These are phyloP conservation scores for Fomitopsis pinicola DNA, from an alignment of 1,284 basidiomycete species.

Conservation along the genomic window DNA sequence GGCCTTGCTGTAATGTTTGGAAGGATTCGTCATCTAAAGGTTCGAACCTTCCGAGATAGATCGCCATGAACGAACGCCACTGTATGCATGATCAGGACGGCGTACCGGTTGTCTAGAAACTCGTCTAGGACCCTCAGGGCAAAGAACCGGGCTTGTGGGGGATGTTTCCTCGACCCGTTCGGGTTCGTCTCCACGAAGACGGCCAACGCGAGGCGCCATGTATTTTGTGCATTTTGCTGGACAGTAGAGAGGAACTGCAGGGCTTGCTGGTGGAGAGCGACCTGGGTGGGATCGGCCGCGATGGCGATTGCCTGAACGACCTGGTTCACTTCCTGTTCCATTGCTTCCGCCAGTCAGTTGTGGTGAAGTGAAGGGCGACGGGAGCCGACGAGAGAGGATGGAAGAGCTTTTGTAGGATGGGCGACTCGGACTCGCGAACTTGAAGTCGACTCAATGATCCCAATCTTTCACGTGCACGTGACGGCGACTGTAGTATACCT, in stretches of 20 bases:
- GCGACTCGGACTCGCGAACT: neutral
- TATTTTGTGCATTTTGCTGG: constrained; percentile 69
- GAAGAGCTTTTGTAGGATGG: neutral
- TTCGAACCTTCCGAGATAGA: constrained; percentile 49
- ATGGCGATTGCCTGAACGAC: constrained; percentile 81
- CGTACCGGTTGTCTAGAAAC: constrained; percentile 82
- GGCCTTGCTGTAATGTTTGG: constrained; percentile 60
- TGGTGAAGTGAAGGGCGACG: neutral
- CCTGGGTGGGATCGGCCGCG: constrained; percentile 75
- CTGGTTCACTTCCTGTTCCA: constrained; percentile 73
- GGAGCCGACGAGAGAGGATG: neutral
- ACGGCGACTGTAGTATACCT: neutral
- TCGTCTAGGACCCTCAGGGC: constrained; percentile 83
- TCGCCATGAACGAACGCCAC: constrained; percentile 1
- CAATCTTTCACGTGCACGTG: constrained; percentile 2
- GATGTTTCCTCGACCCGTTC: constrained; percentile 62
- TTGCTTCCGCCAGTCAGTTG: constrained; percentile 19
- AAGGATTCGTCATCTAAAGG: constrained; percentile 68
- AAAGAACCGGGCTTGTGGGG: constrained; percentile 78
- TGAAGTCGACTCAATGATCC: constrained; percentile 2
- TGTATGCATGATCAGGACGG: constrained; percentile 6
- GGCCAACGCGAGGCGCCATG: constrained; percentile 75
- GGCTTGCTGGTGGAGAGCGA: constrained; percentile 71
- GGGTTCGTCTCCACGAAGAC: constrained; percentile 64
- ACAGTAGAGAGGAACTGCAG: constrained; percentile 76